Base-by-base conservation (phyloP, 2,329 filamentous ascomycete species). In the Penicillium sp. region DNA sequence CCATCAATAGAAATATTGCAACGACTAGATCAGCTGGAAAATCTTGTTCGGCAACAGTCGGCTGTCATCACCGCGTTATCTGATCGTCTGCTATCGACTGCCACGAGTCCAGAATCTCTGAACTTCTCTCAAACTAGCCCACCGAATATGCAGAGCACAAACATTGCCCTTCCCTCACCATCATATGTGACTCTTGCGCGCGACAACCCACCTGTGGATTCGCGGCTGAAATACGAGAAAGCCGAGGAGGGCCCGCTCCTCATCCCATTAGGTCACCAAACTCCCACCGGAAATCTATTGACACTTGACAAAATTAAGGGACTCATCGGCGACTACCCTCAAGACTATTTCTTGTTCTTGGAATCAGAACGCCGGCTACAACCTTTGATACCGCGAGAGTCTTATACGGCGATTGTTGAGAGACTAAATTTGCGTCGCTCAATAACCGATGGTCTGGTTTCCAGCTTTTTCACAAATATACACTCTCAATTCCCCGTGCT, bases 311-410 rank as follows among this genome's bases (percentile, higher is more conserved):
- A 43, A 43, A 54, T 64, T 3, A 62, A 57, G 14, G 53, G 50
- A 4, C 50, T 62, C 6, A 54, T 64, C 16, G 62, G 62, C 25
- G 54, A 61, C 39, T 62, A 62, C 29, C 54, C 62, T n/a, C 55
- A 62, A 45, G 60, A 62, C 31, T 62, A 61, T 37, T 64, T 64
- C 19, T 39, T 56, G 26, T 53, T 54, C 6, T 51, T 62, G 26
- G 62, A 62, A 25, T 57, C 50, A n/a, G 57, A 57, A 21, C 60
- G 62, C 35, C 44, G 50, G 16, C 50, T 57, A 31, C 54, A 23
- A 16, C 48, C 51, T 19, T 47, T 59, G 25, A 37, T 37, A 19
- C 50, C 57, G 23, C 46, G 25, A n/a, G 35, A 19, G 9, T 39
- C 50, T 1, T 51, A 46, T 21, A 39, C 45, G 10, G 14, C 50